Evolutionary conservation across 345 rosid genomes (phyloP).

Genomic region (Kernera saxatilis): DNA sequence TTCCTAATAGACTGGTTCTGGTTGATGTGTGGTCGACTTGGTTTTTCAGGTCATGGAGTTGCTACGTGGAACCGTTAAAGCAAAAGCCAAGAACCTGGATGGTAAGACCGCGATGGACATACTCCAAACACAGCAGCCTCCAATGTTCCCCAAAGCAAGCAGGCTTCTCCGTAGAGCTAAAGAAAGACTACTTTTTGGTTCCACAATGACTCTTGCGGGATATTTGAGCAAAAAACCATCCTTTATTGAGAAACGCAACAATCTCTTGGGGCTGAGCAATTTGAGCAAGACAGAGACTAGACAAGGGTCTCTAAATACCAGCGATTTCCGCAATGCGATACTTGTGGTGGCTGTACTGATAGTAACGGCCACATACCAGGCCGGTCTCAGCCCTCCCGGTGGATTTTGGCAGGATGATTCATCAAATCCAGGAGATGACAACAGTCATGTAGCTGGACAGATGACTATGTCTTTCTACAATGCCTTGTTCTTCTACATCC

Average conservation of each 20-base stretch:
- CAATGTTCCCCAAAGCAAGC: not conserved
- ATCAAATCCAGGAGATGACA: not conserved
- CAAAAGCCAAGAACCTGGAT: conserved; percentile 19
- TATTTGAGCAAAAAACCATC: not conserved
- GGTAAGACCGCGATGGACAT: conserved; percentile 30
- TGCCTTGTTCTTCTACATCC: not conserved
- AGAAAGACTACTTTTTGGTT: not conserved
- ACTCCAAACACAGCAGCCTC: not conserved
- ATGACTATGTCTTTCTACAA: not conserved
- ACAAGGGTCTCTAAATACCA: not conserved
- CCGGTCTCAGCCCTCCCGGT: conserved; percentile 28
- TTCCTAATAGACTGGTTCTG: no score
- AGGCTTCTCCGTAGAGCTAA: not conserved
- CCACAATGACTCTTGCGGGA: not conserved
- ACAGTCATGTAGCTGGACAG: not conserved
- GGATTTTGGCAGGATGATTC: conserved; percentile 16
- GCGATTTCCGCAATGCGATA: not conserved
- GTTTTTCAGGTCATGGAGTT: conserved; percentile 16
- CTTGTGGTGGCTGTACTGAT: conserved; percentile 34
- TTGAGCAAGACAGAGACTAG: not conserved
- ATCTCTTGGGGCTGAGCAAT: not conserved
- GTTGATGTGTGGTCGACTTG: no score
- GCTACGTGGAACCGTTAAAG: not conserved
- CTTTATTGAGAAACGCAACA: conserved; percentile 1
- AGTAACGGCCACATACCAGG: conserved; percentile 34